A percentile compares a stretch with the other conserved stretches of the same genome.
Conservation (phyloP, 148 eudicot species). For the Vaccinium macrocarpon region DNA sequence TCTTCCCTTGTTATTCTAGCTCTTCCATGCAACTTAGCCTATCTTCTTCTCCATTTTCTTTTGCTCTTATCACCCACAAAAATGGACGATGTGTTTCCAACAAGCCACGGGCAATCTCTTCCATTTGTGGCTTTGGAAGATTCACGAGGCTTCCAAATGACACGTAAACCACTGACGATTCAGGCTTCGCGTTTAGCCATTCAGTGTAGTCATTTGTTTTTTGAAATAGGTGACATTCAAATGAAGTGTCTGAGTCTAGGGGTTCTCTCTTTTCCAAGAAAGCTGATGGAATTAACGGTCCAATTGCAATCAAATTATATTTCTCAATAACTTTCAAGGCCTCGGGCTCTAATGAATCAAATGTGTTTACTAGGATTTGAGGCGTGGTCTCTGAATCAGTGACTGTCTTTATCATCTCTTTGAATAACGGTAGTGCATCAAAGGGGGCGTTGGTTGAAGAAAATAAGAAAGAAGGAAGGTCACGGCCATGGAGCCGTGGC, state of each 20-base stretch:
- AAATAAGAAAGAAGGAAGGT: constrained; percentile 58
- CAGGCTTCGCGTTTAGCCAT: background rate
- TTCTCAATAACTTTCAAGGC: constrained; percentile 36
- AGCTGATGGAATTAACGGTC: constrained; percentile 45
- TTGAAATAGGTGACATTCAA: background rate
- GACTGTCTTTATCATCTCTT: constrained; percentile 38
- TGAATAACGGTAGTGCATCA: constrained; percentile 27
- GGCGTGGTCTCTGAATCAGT: constrained; percentile 32
- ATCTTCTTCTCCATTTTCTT: constrained; percentile 7
- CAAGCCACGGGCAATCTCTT: background rate
- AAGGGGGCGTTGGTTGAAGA: constrained; percentile 24
- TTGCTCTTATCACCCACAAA: constrained; percentile 5
- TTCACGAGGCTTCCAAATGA: background rate
- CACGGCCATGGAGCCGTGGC: constrained; percentile 36
- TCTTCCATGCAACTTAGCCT: constrained; percentile 9
- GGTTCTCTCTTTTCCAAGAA: constrained; percentile 37
- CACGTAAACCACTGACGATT: background rate
- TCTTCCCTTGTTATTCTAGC: background rate
- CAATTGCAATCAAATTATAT: constrained; percentile 33
- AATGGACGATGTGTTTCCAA: background rate
- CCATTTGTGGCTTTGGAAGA: background rate
- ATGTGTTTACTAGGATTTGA: constrained; percentile 57
- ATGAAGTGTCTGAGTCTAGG: background rate
- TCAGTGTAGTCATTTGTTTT: background rate
- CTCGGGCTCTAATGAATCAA: constrained; percentile 45